Evolutionary conservation across 768 basidiomycete species (phyloP), one percentile per base, ranked within the genome.

Genomic region (Tylopilus rubrobrunneus): DNA sequence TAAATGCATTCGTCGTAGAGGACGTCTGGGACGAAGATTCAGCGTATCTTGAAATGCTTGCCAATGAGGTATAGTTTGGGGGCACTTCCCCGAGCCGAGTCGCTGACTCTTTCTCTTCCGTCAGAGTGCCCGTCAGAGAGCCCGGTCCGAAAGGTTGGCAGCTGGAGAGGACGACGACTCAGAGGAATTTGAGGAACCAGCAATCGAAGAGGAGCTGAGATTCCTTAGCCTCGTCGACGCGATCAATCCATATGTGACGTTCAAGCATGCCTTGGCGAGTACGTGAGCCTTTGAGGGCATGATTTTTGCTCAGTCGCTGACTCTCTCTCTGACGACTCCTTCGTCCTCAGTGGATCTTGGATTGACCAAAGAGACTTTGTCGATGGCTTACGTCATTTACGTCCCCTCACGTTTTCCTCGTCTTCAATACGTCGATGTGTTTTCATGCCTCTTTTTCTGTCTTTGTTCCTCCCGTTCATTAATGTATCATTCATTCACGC

Each of bases 1-100:
- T 43, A 21, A 19, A 41, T 21, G 52, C 58, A 15, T 57, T 40
- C 19, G 15, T 44, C 2, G 19, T 60, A 85, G 91, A 89, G 65
- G 92, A 95, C 67, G 89, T 93, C 15, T 92, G 87, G 85, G 92
- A 94, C 62, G 86, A 89, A 54, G 89, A 92, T 61, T 91, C 90
- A 8, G 89, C 87, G 7, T 95, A 93, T 66, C 76, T 92, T 42
- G 91, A 94, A 67, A 74, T 92, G 78, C 79, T 95, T 33, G 92
- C 90, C 7, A 82, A 83, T 60, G 87, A 93, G 79, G 89, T 88
- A 66, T 58, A 5, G 10, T 11, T 49, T 49, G 58, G 45, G 36
- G 14, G 15, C 4, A 14, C 21, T 17, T 19, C 19, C 4, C 40
- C 14, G 9, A 31, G 19, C 7, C 2, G n/a, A 11, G 45, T 37